Conservation (phyloP, 345 rosid species). For the Lepidium africanum region DNA sequence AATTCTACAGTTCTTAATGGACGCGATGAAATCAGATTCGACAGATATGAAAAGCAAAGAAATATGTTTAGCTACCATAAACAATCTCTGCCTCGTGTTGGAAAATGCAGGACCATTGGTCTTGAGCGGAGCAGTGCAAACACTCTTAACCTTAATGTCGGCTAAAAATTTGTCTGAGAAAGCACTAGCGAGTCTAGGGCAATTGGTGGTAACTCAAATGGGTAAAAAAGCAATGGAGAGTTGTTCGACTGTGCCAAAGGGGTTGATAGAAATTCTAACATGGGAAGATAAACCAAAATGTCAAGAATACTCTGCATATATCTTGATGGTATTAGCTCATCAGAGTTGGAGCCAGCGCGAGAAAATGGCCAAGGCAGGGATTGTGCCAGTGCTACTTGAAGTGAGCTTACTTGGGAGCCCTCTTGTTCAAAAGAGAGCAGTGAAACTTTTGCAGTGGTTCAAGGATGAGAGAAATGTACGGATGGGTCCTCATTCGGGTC, state of each 20-base stretch:
- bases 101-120: conserved; percentile 61
- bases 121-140: conserved; percentile 40
- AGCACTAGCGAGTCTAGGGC: conserved; percentile 66
- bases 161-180: conserved; percentile 50
- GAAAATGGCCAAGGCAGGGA: conserved; percentile 75
- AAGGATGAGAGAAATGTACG: conserved; percentile 71
- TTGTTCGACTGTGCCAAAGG: conserved; percentile 42
- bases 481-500: conserved; percentile 96
- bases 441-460: conserved; percentile 84
- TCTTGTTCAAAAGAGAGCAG: conserved; percentile 77
- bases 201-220: conserved; percentile 63
- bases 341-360: conserved; percentile 63
- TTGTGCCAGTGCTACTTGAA: conserved; percentile 67
- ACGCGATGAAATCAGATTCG: conserved; percentile 39
- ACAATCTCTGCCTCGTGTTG: conserved; percentile 49
- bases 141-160: conserved; percentile 43
- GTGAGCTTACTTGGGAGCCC: conserved; percentile 63
- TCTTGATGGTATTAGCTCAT: conserved; percentile 79
- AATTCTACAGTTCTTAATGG: conserved; percentile 45
- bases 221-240: conserved; percentile 76
- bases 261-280: conserved; percentile 65
- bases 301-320: conserved; percentile 71
- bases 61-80: conserved; percentile 46
- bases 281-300: conserved; percentile 90
- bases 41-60: conserved; percentile 45